Evolutionary conservation across 148 eudicot genomes (phyloP), one percentile per base, ranked within the genome.

Genomic region (Cornus kousa): DNA sequence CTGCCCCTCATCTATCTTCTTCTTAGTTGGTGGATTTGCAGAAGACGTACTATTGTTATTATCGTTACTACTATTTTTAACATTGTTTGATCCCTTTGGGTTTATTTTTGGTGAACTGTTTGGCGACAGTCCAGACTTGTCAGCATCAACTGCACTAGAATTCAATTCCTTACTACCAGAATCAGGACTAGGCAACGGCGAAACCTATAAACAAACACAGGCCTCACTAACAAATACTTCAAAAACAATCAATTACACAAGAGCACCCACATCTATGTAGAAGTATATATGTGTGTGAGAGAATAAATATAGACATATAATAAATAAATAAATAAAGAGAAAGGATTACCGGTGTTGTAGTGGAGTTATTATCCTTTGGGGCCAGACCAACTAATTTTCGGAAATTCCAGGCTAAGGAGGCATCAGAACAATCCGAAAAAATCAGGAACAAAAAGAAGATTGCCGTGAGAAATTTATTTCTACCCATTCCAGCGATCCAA

Each of bases 391-490:
- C 62, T 81, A 88, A 77, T 78, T 75, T 88, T 73, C 92, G 83
- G 53, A 22, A 37, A 70, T 75, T 80, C 81, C 60, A 72, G 57
- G 73, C 39, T 7, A 81, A 73, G 14, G 79, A 73, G 68, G 86
- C 92, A 76, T 72, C 13, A 1, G 84, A 79, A 87, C 76, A 73
- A 60, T 74, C 82, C n/a, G 82, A 71, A 73, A 80, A 28, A 32
- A 85, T 16, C 55, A 84, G 33, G 28, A 88, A 67, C 59, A 83
- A 71, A 40, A 91, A n/a, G 50, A 91, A 22, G 67, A 87, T 55
- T 7, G 79, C 11, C 32, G 76, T 57, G 16, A 87, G 71, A 76
- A 79, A 79, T 72, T 82, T 75, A 79, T 67, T 69, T 69, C 64
- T 84, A 67, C 79, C 88, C 95, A 87, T 89, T 65, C 70, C 66